phyloP scores from a whole-genome alignment of 2,329 filamentous ascomycete species.

The Bipolaris cookei region DNA sequence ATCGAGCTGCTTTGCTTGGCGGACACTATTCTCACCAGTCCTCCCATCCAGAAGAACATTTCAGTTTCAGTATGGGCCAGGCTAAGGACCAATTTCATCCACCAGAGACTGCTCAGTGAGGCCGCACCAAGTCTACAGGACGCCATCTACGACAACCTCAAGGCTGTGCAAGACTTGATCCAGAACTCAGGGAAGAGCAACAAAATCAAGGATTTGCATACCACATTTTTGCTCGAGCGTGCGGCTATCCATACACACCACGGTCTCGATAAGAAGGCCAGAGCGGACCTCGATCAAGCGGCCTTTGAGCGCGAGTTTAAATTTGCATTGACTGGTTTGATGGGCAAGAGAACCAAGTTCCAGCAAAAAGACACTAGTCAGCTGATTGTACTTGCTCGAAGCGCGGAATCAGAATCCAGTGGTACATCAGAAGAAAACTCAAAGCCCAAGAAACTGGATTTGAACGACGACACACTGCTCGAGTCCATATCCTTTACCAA shows the following conservation, averaged over 20 bases:
- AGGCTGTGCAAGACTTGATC: constrained; percentile 58
- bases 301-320: constrained; percentile 71
- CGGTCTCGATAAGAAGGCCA: constrained; percentile 77
- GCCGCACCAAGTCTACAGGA: constrained; percentile 65
- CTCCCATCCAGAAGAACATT: constrained; percentile 54
- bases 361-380: constrained; percentile 84
- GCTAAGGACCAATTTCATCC: constrained; percentile 75
- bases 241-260: constrained; percentile 85
- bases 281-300: constrained; percentile 72
- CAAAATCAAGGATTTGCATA: constrained; percentile 44
- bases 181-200: constrained; percentile 27
- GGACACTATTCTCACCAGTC: constrained; percentile 62
- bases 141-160: constrained; percentile 65
- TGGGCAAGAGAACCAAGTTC: constrained; percentile 84
- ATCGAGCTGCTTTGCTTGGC: constrained; percentile 85
- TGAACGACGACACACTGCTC: constrained; percentile 92
- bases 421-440: constrained; percentile 33
- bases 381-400: constrained; percentile 87
- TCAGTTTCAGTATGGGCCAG: constrained; percentile 64
- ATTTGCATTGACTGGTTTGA: constrained; percentile 81
- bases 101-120: constrained; percentile 71
- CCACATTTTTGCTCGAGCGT: constrained; percentile 79
- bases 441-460: constrained; percentile 71
- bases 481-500: constrained; percentile 83
- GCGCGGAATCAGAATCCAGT: constrained; percentile 52